These are phyloP conservation scores for Pseudogymnoascus sp. DNA, from an alignment of 2,329 filamentous ascomycete genomes.

Conservation along the genomic window DNA sequence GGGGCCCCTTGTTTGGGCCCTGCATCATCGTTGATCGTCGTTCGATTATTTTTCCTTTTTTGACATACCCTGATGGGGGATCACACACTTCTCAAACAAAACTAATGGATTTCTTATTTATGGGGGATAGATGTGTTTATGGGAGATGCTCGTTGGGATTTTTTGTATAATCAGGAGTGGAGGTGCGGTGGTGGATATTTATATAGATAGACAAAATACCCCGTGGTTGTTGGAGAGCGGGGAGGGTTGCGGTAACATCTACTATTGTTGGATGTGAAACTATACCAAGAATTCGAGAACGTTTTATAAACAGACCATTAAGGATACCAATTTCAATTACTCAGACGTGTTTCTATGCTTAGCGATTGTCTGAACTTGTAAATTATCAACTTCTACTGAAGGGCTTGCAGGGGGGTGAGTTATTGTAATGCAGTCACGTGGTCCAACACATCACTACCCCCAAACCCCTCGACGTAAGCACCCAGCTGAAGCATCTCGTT, in stretches of 20 bases:
- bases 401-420: no score
- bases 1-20: no score
- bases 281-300: no score
- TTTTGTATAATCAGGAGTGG: constrained; percentile 7
- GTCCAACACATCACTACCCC: background rate
- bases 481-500: background rate
- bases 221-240: background rate
- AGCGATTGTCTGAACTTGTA: no score
- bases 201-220: constrained; percentile 8
- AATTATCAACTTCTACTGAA: no score
- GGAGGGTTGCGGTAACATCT: background rate
- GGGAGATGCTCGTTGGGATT: background rate
- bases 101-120: background rate
- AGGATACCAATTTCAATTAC: no score
- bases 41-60: background rate
- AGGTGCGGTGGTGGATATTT: background rate
- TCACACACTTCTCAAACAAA: constrained; percentile 1
- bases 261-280: no score
- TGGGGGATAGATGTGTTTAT: background rate
- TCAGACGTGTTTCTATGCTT: no score
- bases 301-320: no score
- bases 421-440: no score
- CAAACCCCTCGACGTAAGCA: background rate
- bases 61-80: background rate
- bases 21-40: background rate